Conservation (phyloP, 345 rosid species). For the Schrenkiella parvula region DNA sequence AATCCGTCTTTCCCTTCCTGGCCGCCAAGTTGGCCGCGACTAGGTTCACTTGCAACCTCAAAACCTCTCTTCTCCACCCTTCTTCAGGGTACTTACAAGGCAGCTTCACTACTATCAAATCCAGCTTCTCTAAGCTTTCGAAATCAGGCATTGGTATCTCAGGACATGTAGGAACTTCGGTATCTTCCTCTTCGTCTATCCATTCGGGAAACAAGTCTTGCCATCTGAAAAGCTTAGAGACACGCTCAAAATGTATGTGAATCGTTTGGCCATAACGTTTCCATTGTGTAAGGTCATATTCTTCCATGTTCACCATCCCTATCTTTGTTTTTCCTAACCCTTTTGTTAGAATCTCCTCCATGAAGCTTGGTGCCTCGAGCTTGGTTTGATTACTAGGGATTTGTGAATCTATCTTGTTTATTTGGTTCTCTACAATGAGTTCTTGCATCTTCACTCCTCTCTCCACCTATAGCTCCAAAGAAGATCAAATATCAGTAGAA, state of each 20-base stretch:
- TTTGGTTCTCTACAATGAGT: slow-evolving; percentile 32
- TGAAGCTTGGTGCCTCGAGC: slow-evolving; percentile 60
- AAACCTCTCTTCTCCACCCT: slow-evolving; percentile 82
- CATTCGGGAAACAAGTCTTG: slow-evolving; percentile 84
- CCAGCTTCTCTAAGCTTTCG: slow-evolving; percentile 40
- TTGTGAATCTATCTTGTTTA: neutral
- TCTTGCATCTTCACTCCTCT: slow-evolving; percentile 60
- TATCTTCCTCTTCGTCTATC: slow-evolving; percentile 96
- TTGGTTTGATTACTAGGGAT: slow-evolving; percentile 33
- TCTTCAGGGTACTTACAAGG: slow-evolving; percentile 76
- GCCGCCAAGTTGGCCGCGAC: slow-evolving; percentile 61
- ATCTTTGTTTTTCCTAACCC: slow-evolving; percentile 48
- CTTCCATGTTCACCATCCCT: slow-evolving; percentile 82
- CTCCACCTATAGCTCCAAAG: slow-evolving; percentile 38
- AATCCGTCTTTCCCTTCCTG: slow-evolving; percentile 53
- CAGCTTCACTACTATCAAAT: slow-evolving; percentile 69
- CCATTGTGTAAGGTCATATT: slow-evolving; percentile 59
- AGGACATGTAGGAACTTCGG: slow-evolving; percentile 61
- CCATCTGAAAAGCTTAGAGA: slow-evolving; percentile 65
- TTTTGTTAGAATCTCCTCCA: slow-evolving; percentile 45
- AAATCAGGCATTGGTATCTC: slow-evolving; percentile 86
- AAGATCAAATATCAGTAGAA: neutral
- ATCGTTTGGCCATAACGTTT: slow-evolving; percentile 48
- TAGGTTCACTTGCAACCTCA: slow-evolving; percentile 78
- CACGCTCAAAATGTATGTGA: slow-evolving; percentile 49